Base-by-base conservation (phyloP, 495 filamentous ascomycete genomes). In the Sabuloglossum arenarium region DNA sequence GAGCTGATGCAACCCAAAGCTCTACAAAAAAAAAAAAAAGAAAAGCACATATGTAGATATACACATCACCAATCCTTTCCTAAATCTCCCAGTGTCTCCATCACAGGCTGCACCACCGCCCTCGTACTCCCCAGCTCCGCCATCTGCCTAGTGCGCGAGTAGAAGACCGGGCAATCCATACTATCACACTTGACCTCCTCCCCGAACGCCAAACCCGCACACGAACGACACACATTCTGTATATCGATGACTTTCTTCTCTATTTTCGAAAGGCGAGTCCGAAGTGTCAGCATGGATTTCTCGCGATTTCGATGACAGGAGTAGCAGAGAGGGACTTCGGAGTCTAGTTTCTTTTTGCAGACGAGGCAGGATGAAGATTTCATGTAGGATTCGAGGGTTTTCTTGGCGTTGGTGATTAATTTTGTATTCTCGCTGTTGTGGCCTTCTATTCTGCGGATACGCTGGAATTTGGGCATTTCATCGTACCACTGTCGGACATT, bases 401-500 rank as follows among this genome's bases (percentile, higher is more conserved):
- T 82, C 57, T 73, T 77, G 28, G 58, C 24, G 28, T 60, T 52
- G 49, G 62, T 54, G 56, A 60, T 60, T 61, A 64, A 61, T 68
- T 64, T 57, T 45, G 60, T 42, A 43, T 57, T 29, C 32, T 59
- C 55, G 54, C 56, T 60, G 64, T 32, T 53, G 53, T 63, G 61
- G 29, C 65, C 66, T 60, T 80, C 77, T 31, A 82, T 64, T 46
- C 73, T 73, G 28, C 79, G 76, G 37, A 90, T 78, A 3, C 82
- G 76, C 61, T 86, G 86, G 32, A 86, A 74, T 66, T 93, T 94
- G 24, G 91, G 91, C 87, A 95, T 94, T 67, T 94, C 87, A 55
- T 94, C 88, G 59, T 88, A 97, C 91, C 91, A 98, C 56, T 78
- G 73, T 16, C 85, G 73, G 12, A 97, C 85, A 66, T 93, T 93